Evolutionary conservation across 768 basidiomycete species (phyloP), one percentile per base, ranked within the genome.

Genomic region (Kwoniella newhampshirensis): DNA sequence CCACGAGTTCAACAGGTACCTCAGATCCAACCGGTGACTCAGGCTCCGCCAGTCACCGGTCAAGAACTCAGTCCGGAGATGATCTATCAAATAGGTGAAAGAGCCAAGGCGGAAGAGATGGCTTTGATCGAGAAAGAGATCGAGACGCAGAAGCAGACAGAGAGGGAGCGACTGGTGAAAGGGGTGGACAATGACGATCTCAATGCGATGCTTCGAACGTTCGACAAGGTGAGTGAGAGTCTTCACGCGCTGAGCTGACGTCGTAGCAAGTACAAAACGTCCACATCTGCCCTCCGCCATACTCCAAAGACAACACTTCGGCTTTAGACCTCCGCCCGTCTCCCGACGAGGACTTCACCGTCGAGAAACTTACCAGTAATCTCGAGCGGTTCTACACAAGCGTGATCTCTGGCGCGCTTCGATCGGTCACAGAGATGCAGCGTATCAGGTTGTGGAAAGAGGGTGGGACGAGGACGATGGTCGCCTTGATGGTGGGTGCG

Each of bases 361-460:
- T 80, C 0, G 80, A 80, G 60, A 81, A 79, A 63, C 69, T 81
- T 7, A 67, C 80, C 18, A 76, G 77, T 20, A 77, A 73, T 42
- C 57, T 81, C 4, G 80, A 81, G 63, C 60, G 80, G 2, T 57
- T 80, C 20, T 81, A 81, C 57, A 67, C 78, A 51, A 77, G 75
- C 4, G 73, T 80, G 35, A 72, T 78, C 32, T 67, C 78, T 9
- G 76, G 78, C 0, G 26, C 74, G 26, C 63, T 77, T 1, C 58
- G 69, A 0, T 67, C 76, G 44, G 67, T 66, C 5, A 78, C 76
- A 61, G 79, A 81, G 56, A 64, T 80, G 9, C 71, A 73, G 15
- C 64, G 79, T 26, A 60, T 81, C 3, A 69, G 79, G 13, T 75
- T 75, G 7, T 81, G 80, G 80, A 77, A 77, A 51, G 79, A 81